Percentiles rank a stretch among this genome's conserved stretches.
These are phyloP conservation scores for Chaetomium sp. DNA, from an alignment of 2,329 filamentous ascomycete genomes.

Conservation along the genomic window DNA sequence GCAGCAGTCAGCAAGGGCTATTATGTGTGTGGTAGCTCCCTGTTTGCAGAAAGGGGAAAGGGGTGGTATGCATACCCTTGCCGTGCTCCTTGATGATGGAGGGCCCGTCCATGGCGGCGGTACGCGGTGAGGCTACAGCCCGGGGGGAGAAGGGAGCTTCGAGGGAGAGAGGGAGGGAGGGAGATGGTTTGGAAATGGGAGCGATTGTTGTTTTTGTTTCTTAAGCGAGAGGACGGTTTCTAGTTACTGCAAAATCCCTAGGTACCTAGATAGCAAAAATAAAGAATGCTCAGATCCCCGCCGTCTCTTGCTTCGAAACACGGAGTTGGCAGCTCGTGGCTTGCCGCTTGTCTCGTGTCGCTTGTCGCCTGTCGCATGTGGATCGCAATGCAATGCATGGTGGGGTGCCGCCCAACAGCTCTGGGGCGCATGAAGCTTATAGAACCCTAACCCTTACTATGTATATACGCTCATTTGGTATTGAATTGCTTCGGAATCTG, in stretches of 20 bases:
- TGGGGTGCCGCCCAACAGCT: conserved; percentile 19
- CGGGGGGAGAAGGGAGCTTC: background rate
- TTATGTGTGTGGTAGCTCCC: background rate
- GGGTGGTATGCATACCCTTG: conserved; percentile 28
- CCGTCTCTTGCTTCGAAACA: conserved; percentile 24
- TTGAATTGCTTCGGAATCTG: background rate
- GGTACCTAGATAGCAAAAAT: background rate
- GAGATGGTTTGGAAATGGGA: background rate
- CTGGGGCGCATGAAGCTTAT: too few relatives aligned
- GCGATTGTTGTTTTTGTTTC: background rate
- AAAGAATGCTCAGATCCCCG: background rate
- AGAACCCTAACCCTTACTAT: conserved; percentile 1
- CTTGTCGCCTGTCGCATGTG: background rate
- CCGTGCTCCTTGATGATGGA: conserved; percentile 68
- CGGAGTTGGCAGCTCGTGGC: conserved; percentile 22
- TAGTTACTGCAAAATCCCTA: background rate
- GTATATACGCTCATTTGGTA: background rate
- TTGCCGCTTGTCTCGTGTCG: background rate
- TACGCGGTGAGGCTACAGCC: conserved; percentile 29
- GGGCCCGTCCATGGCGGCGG: conserved; percentile 68
- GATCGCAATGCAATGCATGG: background rate
- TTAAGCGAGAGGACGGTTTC: background rate
- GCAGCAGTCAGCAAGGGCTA: background rate
- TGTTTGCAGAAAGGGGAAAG: background rate
- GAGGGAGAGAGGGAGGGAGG: background rate